Conservation (phyloP, 1,284 basidiomycete species). For the Boletus mariae region DNA sequence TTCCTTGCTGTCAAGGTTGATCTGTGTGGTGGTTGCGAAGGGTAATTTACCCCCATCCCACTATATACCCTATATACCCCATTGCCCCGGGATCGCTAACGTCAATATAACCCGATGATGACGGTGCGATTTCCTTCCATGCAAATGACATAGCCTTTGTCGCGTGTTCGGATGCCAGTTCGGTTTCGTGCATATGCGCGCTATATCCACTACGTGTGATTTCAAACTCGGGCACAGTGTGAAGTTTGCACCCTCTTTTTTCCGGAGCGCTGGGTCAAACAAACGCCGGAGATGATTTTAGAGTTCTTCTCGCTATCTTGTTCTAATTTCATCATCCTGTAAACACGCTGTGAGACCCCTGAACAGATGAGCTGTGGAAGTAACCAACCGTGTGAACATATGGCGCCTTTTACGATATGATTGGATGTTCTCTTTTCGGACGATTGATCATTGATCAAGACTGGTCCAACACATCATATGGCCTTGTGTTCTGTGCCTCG, state of each 20-base stretch:
- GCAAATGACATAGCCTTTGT: not conserved
- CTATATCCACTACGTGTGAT: not conserved
- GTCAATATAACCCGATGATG: not conserved
- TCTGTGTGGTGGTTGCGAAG: not conserved
- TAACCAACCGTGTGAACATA: not conserved
- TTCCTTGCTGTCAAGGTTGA: not conserved
- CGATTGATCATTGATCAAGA: too few relatives aligned
- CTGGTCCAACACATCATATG: too few relatives aligned
- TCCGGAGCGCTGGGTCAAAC: not conserved
- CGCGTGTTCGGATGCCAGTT: not conserved
- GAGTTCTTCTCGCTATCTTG: not conserved
- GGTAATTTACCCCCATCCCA: not conserved
- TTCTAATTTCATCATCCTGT: not conserved
- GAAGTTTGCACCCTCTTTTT: not conserved
- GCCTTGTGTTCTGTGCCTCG: too few relatives aligned
- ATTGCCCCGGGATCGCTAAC: not conserved
- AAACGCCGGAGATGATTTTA: not conserved
- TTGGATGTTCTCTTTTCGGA: too few relatives aligned
- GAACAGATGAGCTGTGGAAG: not conserved
- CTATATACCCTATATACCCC: slow-evolving; percentile 9
- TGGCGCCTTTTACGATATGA: too few relatives aligned
- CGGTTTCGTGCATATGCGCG: not conserved
- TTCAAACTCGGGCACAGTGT: not conserved
- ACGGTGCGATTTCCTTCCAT: not conserved
- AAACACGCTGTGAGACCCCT: not conserved